Conservation (phyloP, 2,329 filamentous ascomycete species). For the Talaromyces rugulosus region DNA sequence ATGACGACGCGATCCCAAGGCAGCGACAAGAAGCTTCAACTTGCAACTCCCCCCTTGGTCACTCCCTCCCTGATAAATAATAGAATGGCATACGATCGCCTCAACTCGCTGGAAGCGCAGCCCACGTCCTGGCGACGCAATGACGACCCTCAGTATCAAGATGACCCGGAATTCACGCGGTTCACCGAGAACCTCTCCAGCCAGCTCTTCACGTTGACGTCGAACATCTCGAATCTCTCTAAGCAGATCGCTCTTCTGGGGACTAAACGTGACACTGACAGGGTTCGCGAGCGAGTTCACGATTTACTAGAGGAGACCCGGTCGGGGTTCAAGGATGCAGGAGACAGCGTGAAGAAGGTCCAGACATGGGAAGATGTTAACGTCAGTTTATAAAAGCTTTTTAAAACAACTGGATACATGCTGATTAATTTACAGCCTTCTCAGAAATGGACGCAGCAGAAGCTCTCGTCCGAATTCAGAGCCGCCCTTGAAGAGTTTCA, state of each 20-base stretch:
- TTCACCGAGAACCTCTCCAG: conserved; percentile 80
- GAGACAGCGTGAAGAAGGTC: conserved; percentile 88
- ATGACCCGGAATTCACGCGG: conserved; percentile 87
- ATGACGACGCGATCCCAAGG: conserved; percentile 10
- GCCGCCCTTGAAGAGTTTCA: conserved; percentile 88
- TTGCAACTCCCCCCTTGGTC: conserved; percentile 1
- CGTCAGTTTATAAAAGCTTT: conserved; percentile 44
- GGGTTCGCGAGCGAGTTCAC: conserved; percentile 85
- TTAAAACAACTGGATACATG: background rate
- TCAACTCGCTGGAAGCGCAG: conserved; percentile 78
- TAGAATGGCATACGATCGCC: conserved; percentile 85
- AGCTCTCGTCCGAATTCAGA: conserved; percentile 90
- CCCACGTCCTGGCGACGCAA: conserved; percentile 63
- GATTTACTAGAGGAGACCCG: conserved; percentile 82
- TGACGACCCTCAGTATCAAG: conserved; percentile 71
- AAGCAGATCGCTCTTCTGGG: conserved; percentile 82
- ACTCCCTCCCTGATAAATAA: background rate
- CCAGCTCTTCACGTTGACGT: conserved; percentile 83
- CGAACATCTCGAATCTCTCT: conserved; percentile 78
- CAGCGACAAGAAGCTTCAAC: conserved; percentile 8
- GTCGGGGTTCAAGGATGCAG: conserved; percentile 82
- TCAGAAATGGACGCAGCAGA: conserved; percentile 94
- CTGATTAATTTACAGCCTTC: conserved; percentile 60
- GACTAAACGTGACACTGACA: conserved; percentile 84
- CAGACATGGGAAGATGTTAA: conserved; percentile 81